These are phyloP conservation scores for Ophiostoma tasmaniense DNA, from an alignment of 2,329 filamentous ascomycete genomes.

Conservation along the genomic window DNA sequence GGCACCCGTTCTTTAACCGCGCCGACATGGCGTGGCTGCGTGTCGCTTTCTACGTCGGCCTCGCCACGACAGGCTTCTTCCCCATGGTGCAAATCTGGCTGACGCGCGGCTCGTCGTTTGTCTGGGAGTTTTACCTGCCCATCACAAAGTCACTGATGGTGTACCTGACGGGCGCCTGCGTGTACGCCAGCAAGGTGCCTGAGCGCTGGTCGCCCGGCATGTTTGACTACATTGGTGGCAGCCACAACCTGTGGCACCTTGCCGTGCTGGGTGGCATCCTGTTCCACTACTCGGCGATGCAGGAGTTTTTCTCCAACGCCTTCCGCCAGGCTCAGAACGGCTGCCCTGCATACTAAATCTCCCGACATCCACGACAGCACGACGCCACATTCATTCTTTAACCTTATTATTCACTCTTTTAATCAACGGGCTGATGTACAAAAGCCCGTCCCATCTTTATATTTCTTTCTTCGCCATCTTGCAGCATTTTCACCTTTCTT, in stretches of 20 bases:
- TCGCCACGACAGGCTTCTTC: constrained; percentile 80
- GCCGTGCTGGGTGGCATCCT: constrained; percentile 90
- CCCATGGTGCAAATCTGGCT: constrained; percentile 76
- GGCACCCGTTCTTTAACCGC: constrained; percentile 92
- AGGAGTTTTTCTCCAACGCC: constrained; percentile 77
- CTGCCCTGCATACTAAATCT: constrained; percentile 42
- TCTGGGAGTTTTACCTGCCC: constrained; percentile 81
- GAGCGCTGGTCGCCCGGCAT: constrained; percentile 87
- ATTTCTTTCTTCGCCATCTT: not conserved
- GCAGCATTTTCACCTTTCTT: not conserved
- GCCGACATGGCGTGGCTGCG: constrained; percentile 87
- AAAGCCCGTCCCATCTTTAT: not conserved
- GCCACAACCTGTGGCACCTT: constrained; percentile 96
- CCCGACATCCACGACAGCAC: not conserved
- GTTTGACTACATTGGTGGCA: constrained; percentile 92
- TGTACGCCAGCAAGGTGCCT: constrained; percentile 88
- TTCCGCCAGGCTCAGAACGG: constrained; percentile 58
- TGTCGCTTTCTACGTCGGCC: constrained; percentile 81
- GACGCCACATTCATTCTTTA: not conserved
- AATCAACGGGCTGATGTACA: not conserved
- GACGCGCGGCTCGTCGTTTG: constrained; percentile 70
- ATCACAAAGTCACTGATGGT: constrained; percentile 79
- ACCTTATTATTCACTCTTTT: not conserved
- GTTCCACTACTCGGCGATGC: constrained; percentile 97
- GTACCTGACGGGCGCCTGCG: constrained; percentile 72